Conservation (phyloP, 2,329 filamentous ascomycete species). For the Xylaria sp. region DNA sequence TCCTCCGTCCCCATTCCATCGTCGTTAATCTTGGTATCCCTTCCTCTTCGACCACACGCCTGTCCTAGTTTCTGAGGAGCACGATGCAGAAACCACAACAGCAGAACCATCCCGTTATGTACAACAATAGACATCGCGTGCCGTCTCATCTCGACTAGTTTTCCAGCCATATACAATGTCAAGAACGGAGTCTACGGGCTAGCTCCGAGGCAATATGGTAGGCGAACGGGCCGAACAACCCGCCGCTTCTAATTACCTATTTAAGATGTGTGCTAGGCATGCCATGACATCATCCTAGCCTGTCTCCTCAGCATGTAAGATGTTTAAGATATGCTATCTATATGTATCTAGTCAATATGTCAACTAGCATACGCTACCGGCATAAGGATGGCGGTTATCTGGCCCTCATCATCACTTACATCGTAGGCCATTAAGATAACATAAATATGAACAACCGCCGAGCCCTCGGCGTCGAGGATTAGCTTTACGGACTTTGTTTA, state of each 20-base stretch:
- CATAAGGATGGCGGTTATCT: constrained; percentile 4
- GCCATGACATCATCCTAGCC: constrained; percentile 3
- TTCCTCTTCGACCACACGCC: not conserved
- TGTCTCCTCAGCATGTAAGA: not conserved
- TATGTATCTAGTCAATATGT: too few relatives aligned
- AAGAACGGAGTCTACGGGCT: constrained; percentile 7
- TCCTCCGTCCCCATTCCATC: not conserved
- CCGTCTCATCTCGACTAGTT: not conserved
- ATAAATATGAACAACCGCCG: not conserved
- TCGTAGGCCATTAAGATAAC: not conserved
- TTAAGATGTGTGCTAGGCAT: not conserved
- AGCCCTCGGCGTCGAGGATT: not conserved
- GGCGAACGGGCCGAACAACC: constrained; percentile 34
- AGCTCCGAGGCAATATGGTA: constrained; percentile 11
- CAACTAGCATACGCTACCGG: not conserved
- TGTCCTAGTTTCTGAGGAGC: not conserved
- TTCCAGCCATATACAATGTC: not conserved
- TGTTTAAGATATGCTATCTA: not conserved
- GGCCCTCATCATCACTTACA: not conserved
- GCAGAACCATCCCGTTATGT: not conserved
- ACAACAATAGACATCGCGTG: not conserved
- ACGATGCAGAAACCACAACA: not conserved
- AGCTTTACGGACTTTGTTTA: not conserved
- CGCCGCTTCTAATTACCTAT: constrained; percentile 14
- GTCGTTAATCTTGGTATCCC: not conserved